A percentile compares a stretch with the other conserved stretches of the same genome.
Conservation (phyloP, 495 filamentous ascomycete genomes). For the Aeminium ludgeri region DNA sequence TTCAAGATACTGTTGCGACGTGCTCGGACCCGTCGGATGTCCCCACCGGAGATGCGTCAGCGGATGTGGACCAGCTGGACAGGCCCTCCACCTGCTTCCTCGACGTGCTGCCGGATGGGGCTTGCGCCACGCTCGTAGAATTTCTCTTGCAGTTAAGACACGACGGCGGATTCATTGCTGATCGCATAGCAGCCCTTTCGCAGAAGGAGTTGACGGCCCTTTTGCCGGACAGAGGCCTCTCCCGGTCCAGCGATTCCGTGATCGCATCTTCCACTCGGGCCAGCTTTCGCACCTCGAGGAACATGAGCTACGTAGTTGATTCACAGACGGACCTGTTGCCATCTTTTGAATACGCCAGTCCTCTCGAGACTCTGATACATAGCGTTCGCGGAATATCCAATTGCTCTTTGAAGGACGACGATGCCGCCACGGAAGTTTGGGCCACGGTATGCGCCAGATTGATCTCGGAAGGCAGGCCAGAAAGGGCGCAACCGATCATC, state of each 20-base stretch:
- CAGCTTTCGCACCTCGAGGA: conserved; percentile 17
- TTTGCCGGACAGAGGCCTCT: conserved; percentile 52
- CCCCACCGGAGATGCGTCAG: conserved; percentile 35
- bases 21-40: conserved; percentile 45
- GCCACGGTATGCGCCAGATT: conserved; percentile 72
- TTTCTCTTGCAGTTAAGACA: conserved; percentile 72
- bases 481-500: conserved; percentile 48
- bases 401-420: conserved; percentile 55
- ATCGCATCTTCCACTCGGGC: conserved; percentile 36
- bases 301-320: conserved; percentile 32
- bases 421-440: conserved; percentile 64
- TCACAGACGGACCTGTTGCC: conserved; percentile 50
- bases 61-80: conserved; percentile 41
- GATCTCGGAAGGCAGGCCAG: conserved; percentile 40
- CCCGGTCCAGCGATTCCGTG: conserved; percentile 50
- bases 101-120: conserved; percentile 57
- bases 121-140: conserved; percentile 54
- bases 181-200: conserved; percentile 54
- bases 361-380: conserved; percentile 69
- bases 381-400: conserved; percentile 78
- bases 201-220: conserved; percentile 51
- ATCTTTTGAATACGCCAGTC: conserved; percentile 76
- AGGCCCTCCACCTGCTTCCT: conserved; percentile 41
- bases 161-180: conserved; percentile 72
- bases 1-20: conserved; percentile 77